phyloP scores from a whole-genome alignment of 306 rosid genomes.

The Lagenaria siceraria region DNA sequence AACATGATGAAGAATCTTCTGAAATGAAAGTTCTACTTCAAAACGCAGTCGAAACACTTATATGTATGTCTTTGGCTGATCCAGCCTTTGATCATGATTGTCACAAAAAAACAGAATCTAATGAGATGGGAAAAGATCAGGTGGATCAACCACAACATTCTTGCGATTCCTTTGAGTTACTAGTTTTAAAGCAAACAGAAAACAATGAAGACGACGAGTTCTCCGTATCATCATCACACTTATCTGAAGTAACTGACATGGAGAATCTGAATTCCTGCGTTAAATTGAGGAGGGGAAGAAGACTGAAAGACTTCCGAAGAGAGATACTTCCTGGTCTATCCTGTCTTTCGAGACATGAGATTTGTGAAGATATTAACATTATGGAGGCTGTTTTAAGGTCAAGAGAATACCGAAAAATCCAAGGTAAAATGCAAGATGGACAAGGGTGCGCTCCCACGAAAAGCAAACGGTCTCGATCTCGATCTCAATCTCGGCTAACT shows the following conservation, averaged over 20 bases:
- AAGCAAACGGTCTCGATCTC: conserved; percentile 14
- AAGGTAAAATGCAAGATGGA: conserved; percentile 19
- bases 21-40: conserved; percentile 18
- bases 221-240: conserved; percentile 22
- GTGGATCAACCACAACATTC: conserved; percentile 20
- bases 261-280: conserved; percentile 20
- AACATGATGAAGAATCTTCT: conserved; percentile 19
- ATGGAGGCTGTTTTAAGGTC: conserved; percentile 45
- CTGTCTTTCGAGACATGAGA: conserved; percentile 46
- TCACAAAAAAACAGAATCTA: conserved; percentile 3
- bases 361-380: conserved; percentile 44
- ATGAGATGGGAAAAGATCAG: conserved; percentile 6
- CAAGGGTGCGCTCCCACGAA: conserved; percentile 31
- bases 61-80: conserved; percentile 21
- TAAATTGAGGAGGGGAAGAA: conserved; percentile 42
- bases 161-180: conserved; percentile 35
- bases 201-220: conserved; percentile 26
- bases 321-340: conserved; percentile 55
- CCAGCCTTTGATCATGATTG: conserved; percentile 6
- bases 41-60: conserved; percentile 35
- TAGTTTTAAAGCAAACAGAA: conserved; percentile 29
- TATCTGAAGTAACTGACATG: conserved; percentile 9
- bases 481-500: conserved; percentile 26
- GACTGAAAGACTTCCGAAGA: conserved; percentile 47
- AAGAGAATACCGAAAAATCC: conserved; percentile 38